Percentiles rank a stretch among this genome's conserved stretches.
Evolutionary conservation across 1,139 yeast species (phyloP).

Genomic region (Yamadazyma atmosphaerica): DNA sequence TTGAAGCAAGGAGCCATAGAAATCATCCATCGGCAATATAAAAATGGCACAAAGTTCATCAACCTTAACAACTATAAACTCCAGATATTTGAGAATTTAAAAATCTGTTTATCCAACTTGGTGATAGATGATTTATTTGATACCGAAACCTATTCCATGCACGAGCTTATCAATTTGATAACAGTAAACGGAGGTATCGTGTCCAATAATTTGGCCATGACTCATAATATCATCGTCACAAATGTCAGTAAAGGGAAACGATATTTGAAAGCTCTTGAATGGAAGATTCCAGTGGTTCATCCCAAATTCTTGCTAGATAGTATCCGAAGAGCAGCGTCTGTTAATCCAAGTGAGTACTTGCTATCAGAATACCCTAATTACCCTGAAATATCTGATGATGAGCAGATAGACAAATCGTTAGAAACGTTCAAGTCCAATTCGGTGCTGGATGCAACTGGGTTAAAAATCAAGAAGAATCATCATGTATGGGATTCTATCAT

Average conservation of each 20-base stretch:
- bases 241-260: constrained; percentile 60
- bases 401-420: constrained; percentile 13
- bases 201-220: constrained; percentile 54
- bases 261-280: constrained; percentile 60
- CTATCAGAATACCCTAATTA: constrained; percentile 20
- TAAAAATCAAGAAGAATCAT: constrained; percentile 24
- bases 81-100: constrained; percentile 48
- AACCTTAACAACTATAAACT: constrained; percentile 28
- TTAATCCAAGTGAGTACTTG: constrained; percentile 49
- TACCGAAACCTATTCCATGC: constrained; percentile 2
- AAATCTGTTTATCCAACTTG: constrained; percentile 56
- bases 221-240: constrained; percentile 53
- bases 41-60: constrained; percentile 32
- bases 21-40: constrained; percentile 7
- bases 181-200: constrained; percentile 58
- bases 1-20: constrained; percentile 26
- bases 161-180: constrained; percentile 29
- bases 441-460: constrained; percentile 5
- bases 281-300: constrained; percentile 71
- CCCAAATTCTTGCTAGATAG: constrained; percentile 77
- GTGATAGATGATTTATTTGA: constrained; percentile 22
- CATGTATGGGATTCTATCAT: constrained; percentile 54
- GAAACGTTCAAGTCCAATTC: constrained; percentile 6
- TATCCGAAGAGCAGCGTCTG: constrained; percentile 56
- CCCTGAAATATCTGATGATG: constrained; percentile 7